phyloP scores from a whole-genome alignment of 768 basidiomycete species.

The Lyophyllum decastes region DNA sequence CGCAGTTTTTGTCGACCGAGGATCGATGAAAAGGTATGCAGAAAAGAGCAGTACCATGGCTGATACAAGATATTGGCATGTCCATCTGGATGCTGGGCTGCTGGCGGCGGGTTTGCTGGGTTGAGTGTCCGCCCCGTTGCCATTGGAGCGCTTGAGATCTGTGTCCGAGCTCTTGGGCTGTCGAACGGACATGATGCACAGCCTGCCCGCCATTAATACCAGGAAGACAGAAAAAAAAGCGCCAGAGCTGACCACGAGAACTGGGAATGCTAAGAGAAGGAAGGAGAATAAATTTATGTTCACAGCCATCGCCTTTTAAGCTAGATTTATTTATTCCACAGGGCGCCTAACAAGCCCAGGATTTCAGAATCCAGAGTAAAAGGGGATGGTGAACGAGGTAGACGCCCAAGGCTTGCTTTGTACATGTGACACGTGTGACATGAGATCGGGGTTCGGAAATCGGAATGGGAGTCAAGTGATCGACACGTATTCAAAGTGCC shows the following conservation, averaged over 20 bases:
- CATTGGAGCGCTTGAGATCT: constrained; percentile 5
- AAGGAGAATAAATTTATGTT: background rate
- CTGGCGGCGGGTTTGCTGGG: background rate
- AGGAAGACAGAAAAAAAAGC: background rate
- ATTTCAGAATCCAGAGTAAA: background rate
- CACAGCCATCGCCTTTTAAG: constrained; percentile 9
- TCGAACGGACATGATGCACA: background rate
- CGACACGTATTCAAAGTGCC: background rate
- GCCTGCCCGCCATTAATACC: background rate
- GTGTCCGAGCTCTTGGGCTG: background rate
- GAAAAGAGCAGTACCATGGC: constrained; percentile 10
- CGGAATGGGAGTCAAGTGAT: background rate
- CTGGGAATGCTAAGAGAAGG: background rate
- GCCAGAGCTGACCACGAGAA: background rate
- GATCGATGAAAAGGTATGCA: constrained; percentile 11
- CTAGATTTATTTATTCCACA: background rate
- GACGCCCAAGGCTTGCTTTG: too few relatives aligned
- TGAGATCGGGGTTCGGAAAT: background rate
- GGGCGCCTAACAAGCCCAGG: background rate
- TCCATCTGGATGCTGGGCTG: background rate
- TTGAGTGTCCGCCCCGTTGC: background rate
- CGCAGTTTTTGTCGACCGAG: constrained; percentile 1
- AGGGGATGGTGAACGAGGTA: too few relatives aligned
- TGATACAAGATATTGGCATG: constrained; percentile 1
- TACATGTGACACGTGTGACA: too few relatives aligned